Evolutionary conservation across 2,329 filamentous ascomycete genomes (phyloP).

Genomic region (Curvularia sp.): DNA sequence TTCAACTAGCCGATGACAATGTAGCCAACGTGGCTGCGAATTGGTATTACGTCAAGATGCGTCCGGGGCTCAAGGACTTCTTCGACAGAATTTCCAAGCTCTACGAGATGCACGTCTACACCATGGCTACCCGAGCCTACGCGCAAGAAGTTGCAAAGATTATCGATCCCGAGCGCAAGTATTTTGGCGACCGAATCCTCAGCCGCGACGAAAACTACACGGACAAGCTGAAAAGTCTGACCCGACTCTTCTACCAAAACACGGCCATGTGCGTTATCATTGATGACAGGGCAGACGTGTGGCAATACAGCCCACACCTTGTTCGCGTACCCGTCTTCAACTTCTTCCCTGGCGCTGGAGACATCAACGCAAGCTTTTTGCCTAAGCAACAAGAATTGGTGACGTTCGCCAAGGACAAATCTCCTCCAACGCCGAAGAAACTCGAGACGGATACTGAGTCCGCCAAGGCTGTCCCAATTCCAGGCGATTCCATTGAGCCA

Average conservation of each 20-base stretch:
- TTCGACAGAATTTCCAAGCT: slow-evolving; percentile 77
- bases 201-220: slow-evolving; percentile 97
- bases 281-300: slow-evolving; percentile 95
- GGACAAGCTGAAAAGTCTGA: slow-evolving; percentile 86
- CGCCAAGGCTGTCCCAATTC: slow-evolving; percentile 25
- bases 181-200: slow-evolving; percentile 94
- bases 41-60: slow-evolving; percentile 98
- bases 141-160: slow-evolving; percentile 90
- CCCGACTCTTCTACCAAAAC: slow-evolving; percentile 91
- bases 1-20: slow-evolving; percentile 84
- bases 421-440: slow-evolving; percentile 26
- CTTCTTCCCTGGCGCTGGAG: slow-evolving; percentile 97
- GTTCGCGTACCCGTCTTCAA: slow-evolving; percentile 96
- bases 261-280: slow-evolving; percentile 99
- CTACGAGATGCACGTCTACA: slow-evolving; percentile 98
- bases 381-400: slow-evolving; percentile 69
- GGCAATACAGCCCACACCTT: slow-evolving; percentile 90
- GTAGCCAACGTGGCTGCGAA: slow-evolving; percentile 47
- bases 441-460: slow-evolving; percentile 25
- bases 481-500: slow-evolving; percentile 33
- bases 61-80: slow-evolving; percentile 84
- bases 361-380: slow-evolving; percentile 97
- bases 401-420: slow-evolving; percentile 33
- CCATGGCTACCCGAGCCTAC: slow-evolving; percentile 98
- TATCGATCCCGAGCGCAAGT: slow-evolving; percentile 85